phyloP scores from a whole-genome alignment of 2,329 filamentous ascomycete species.

The Zymoseptoria pseudotritici region DNA sequence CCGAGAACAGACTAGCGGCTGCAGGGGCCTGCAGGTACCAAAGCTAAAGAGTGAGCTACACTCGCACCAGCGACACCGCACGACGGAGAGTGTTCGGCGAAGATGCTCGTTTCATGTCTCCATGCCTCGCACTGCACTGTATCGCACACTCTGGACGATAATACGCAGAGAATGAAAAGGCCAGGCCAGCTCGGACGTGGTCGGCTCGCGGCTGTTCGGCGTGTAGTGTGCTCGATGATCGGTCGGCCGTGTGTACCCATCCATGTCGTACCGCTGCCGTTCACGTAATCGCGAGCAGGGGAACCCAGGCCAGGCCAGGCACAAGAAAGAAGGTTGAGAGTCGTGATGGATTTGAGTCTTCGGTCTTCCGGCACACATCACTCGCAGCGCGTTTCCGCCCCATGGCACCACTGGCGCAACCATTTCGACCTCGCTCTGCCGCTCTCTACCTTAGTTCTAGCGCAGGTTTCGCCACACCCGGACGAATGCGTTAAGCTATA shows the following conservation, averaged over 20 bases:
- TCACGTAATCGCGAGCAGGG: too few relatives aligned
- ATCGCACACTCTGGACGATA: neutral
- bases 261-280: neutral
- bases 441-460: too few relatives aligned
- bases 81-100: neutral
- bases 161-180: neutral
- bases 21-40: neutral
- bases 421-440: neutral
- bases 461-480: neutral
- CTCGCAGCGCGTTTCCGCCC: neutral
- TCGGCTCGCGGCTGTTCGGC: neutral
- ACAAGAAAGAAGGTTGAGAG: neutral
- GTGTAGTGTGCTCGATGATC: neutral
- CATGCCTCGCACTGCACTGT: neutral
- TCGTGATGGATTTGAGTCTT: neutral
- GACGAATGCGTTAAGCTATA: neutral
- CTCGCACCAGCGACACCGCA: neutral
- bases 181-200: neutral
- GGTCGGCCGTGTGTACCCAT: too few relatives aligned
- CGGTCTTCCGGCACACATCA: neutral
- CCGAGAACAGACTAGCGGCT: neutral
- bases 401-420: too few relatives aligned
- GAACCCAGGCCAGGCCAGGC: too few relatives aligned
- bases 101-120: neutral
- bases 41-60: neutral